Conservation (phyloP, 78 protist species). For the Dictyostelium purpureum region DNA sequence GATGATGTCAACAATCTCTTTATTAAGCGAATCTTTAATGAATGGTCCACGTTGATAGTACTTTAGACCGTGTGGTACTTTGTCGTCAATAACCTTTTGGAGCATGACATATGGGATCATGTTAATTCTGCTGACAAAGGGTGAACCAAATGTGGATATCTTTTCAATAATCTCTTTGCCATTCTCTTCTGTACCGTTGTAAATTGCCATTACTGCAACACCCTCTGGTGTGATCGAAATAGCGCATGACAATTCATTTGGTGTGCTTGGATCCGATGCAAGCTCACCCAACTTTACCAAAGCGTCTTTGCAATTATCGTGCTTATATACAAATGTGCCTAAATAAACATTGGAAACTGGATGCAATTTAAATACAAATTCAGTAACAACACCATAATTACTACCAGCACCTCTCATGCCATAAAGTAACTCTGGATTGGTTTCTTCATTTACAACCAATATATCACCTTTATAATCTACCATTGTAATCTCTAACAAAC, state of each 20-base stretch:
- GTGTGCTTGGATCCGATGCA: neutral
- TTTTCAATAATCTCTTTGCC: neutral
- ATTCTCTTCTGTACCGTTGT: neutral
- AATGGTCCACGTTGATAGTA: constrained; percentile 40
- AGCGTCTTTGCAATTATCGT: neutral
- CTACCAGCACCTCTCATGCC: constrained; percentile 59
- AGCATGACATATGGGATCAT: neutral
- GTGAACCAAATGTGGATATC: neutral
- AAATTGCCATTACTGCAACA: neutral
- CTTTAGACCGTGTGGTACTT: constrained; percentile 7
- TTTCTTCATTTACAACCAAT: neutral
- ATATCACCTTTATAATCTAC: constrained; percentile 18
- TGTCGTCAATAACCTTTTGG: constrained; percentile 7
- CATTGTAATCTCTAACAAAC: neutral
- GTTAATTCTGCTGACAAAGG: neutral
- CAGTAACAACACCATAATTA: constrained; percentile 49
- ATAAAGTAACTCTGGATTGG: constrained; percentile 20
- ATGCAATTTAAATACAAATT: neutral
- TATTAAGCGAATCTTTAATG: neutral
- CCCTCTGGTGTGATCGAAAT: constrained; percentile 34
- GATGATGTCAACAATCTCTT: neutral
- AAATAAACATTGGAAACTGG: constrained; percentile 2
- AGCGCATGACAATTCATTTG: constrained; percentile 26
- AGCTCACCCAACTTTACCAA: neutral
- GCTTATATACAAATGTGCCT: constrained; percentile 15